Conservation (phyloP, 2,329 filamentous ascomycete genomes). For the Aspergillus hortae region DNA sequence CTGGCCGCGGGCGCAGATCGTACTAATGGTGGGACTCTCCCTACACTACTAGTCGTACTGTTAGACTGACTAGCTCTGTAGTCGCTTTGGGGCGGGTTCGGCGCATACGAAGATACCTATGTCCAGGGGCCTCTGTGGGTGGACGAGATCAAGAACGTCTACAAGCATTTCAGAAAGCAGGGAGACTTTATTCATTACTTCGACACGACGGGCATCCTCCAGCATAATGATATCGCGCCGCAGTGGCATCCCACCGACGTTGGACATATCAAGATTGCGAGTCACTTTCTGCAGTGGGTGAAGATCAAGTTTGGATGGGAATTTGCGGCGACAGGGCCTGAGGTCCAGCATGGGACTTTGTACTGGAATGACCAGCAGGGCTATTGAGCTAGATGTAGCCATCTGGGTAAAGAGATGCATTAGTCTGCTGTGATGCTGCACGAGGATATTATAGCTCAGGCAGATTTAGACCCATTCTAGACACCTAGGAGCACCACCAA, state of each 20-base stretch:
- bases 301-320: slow-evolving; percentile 55
- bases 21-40: slow-evolving; percentile 31
- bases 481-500: too few relatives aligned
- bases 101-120: slow-evolving; percentile 49
- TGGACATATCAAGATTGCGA: slow-evolving; percentile 58
- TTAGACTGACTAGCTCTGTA: slow-evolving; percentile 17
- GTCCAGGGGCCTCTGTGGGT: slow-evolving; percentile 46
- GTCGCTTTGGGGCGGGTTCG: slow-evolving; percentile 55
- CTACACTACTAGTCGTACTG: not conserved
- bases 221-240: slow-evolving; percentile 59
- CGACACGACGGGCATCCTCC: slow-evolving; percentile 58
- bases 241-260: slow-evolving; percentile 59
- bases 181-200: slow-evolving; percentile 39
- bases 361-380: slow-evolving; percentile 52
- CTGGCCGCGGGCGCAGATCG: slow-evolving; percentile 41
- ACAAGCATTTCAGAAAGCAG: slow-evolving; percentile 4
- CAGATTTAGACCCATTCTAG: too few relatives aligned
- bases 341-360: slow-evolving; percentile 50
- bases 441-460: too few relatives aligned
- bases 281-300: slow-evolving; percentile 56
- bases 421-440: too few relatives aligned
- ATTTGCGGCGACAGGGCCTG: slow-evolving; percentile 49
- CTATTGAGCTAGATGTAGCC: slow-evolving; percentile 23
- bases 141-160: slow-evolving; percentile 46
- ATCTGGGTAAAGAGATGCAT: too few relatives aligned